Evolutionary conservation across 2,329 filamentous ascomycete genomes (phyloP).

Genomic region (Stagonosporopsis vannaccii): DNA sequence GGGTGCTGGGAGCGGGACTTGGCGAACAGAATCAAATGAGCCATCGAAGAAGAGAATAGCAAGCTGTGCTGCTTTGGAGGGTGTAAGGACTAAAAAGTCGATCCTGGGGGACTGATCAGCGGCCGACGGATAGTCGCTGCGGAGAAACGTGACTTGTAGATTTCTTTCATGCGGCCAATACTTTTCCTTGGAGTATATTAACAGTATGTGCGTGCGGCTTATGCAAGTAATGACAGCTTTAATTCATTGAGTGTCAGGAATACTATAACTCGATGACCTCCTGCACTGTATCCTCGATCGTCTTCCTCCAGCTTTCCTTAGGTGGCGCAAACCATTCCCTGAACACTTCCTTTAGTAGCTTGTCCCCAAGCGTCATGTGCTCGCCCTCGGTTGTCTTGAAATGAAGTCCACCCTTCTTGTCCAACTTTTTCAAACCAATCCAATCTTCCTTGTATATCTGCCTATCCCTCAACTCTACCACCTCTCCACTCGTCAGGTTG

Average conservation of each 20-base stretch:
- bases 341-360: constrained; percentile 72
- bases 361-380: constrained; percentile 81
- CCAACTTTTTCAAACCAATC: constrained; percentile 82
- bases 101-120: too few species aligned
- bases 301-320: constrained; percentile 21
- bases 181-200: too few species aligned
- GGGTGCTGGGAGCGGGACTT: not conserved
- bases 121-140: not conserved
- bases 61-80: not conserved
- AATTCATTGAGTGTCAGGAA: not conserved
- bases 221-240: not conserved
- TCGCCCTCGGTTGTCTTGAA: constrained; percentile 77
- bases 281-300: constrained; percentile 18
- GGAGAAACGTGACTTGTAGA: too few species aligned
- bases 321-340: constrained; percentile 67
- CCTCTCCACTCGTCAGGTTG: constrained; percentile 68
- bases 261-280: constrained; percentile 39
- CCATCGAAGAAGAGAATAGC: not conserved
- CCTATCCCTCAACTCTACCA: constrained; percentile 72
- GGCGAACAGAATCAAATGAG: not conserved
- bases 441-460: constrained; percentile 88
- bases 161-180: too few species aligned
- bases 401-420: constrained; percentile 77
- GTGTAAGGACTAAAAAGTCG: not conserved
- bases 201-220: not conserved